These are phyloP conservation scores for Aspergillus nomiae DNA, from an alignment of 2,329 filamentous ascomycete species.

Conservation along the genomic window DNA sequence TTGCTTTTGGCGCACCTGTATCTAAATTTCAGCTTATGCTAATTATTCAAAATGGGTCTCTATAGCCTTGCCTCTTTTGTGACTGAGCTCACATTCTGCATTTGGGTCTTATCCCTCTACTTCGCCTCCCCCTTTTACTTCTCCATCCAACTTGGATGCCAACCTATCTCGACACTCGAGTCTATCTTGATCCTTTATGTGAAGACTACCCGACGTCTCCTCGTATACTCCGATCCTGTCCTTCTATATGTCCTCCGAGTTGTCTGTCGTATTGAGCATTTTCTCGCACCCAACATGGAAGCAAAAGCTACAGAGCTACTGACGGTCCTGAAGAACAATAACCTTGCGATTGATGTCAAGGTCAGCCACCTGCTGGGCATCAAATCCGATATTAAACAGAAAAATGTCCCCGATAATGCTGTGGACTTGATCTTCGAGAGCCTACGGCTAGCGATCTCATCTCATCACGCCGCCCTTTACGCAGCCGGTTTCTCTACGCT, in stretches of 20 bases:
- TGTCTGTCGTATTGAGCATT: constrained; percentile 13
- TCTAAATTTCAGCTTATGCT: not conserved
- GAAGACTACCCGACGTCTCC: not conserved
- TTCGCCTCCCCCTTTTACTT: not conserved
- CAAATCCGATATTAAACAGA: constrained; percentile 90
- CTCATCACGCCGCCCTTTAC: constrained; percentile 75
- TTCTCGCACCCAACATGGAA: constrained; percentile 51
- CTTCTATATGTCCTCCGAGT: constrained; percentile 21
- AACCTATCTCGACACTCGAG: not conserved
- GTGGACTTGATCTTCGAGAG: constrained; percentile 79
- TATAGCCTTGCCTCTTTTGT: not conserved
- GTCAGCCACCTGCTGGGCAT: constrained; percentile 70
- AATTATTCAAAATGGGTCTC: not conserved
- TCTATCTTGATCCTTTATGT: not conserved
- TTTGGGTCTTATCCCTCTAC: not conserved
- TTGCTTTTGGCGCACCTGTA: not conserved
- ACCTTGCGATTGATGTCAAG: constrained; percentile 69
- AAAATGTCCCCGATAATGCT: constrained; percentile 75
- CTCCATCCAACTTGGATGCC: not conserved
- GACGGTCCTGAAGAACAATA: constrained; percentile 60
- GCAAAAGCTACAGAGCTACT: constrained; percentile 57
- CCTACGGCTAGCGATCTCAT: constrained; percentile 71
- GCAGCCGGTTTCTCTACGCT: constrained; percentile 85
- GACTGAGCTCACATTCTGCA: not conserved
- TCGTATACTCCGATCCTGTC: constrained; percentile 6